Base-by-base conservation (phyloP, 2,329 filamentous ascomycete species). In the Mycosphaerelloides madeirae region DNA sequence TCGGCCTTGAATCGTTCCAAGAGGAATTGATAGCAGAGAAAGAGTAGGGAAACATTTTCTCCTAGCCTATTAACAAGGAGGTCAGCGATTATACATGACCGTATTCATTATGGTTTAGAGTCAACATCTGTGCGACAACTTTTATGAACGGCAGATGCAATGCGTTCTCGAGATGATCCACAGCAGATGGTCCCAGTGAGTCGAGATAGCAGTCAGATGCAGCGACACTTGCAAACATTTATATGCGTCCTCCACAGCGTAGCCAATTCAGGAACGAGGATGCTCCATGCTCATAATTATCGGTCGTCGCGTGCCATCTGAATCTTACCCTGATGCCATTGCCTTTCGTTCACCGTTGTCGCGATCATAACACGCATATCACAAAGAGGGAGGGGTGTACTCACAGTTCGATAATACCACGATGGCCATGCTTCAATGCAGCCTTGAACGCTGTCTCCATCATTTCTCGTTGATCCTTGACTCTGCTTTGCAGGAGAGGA, bases 401-500 rank as follows among this genome's bases (percentile, higher is more conserved):
- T 62, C 59, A 68, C 63, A 65, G 39, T 57, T 69, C 67, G 29
- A 75, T 54, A 43, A 76, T 68, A 53, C 68, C 65, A 36, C 66
- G 67, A 53, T 75, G 71, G 35, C 70, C 70, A 59, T 68, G 63
- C 48, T 74, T 67, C 39, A 74, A 52, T 20, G 69, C 67, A 38
- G 70, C 58, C 46, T 67, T 66, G 53, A 75, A 62, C 22, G 70
- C 75, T 46, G 70, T 66, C 52, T 81, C 73, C 58, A 81, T 71
- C 52, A 78, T 67, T 50, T 76, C 73, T 41, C 79, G 75, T 58
- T 80, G 77, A 52, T 75, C 71, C 38, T 74, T 68, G 28, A 81
- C 80, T 45, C 78, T 69, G 53, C 74, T 74, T 57, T 76, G 78
- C 15, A 82, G 66, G 36, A 73, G 62, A 9, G 73, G 69, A 13